These are phyloP conservation scores for Aspergillus tamarii DNA, from an alignment of 2,329 filamentous ascomycete species.

Conservation along the genomic window DNA sequence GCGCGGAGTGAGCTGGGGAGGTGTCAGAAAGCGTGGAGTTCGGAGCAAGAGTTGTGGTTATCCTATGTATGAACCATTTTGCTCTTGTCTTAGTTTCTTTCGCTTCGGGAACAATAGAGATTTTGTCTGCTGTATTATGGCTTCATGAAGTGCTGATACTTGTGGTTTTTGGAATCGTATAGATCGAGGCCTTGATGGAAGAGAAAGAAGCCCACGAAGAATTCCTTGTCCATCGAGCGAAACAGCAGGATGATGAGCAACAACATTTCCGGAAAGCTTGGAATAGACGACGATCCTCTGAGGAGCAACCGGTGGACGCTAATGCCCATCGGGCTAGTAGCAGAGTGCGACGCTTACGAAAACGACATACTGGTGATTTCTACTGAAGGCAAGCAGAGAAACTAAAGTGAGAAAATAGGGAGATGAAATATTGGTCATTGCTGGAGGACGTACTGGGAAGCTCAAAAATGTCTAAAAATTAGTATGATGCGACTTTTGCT, in stretches of 20 bases:
- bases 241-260: conserved; percentile 38
- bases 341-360: conserved; percentile 14
- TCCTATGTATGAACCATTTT: conserved; percentile 32
- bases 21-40: conserved; percentile 42
- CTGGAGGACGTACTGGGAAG: neutral
- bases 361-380: conserved; percentile 1
- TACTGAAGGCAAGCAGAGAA: neutral
- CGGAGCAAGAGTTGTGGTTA: conserved; percentile 41
- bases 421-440: neutral
- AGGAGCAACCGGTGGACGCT: conserved; percentile 11
- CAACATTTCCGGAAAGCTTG: conserved; percentile 39
- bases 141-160: neutral
- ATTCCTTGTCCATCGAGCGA: conserved; percentile 35
- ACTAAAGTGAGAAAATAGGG: neutral
- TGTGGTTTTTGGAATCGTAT: neutral
- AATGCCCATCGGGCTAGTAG: conserved; percentile 9
- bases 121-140: neutral
- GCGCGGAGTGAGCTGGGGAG: conserved; percentile 33
- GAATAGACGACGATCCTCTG: conserved; percentile 30
- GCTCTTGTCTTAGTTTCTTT: neutral
- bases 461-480: neutral
- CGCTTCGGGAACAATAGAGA: neutral
- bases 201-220: conserved; percentile 38
- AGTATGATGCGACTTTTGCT: neutral
- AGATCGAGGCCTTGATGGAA: conserved; percentile 36